phyloP scores from a whole-genome alignment of 2,329 filamentous ascomycete species.

The Botrytis deweyae region DNA sequence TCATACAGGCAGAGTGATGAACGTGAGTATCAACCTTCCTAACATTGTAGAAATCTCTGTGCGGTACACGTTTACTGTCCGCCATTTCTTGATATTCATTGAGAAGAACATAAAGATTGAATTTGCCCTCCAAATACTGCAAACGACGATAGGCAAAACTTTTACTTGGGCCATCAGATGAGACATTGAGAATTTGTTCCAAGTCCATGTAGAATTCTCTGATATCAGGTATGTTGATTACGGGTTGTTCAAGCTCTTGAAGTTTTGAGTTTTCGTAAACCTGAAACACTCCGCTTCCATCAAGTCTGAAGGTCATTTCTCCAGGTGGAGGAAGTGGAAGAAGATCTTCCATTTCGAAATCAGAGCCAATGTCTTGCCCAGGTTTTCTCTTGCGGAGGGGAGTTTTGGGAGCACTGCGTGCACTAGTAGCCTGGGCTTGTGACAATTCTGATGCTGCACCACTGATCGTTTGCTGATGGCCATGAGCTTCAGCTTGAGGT shows the following conservation, averaged over 20 bases:
- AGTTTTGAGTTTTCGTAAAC: constrained; percentile 74
- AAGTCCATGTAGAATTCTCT: constrained; percentile 96
- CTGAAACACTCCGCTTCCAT: constrained; percentile 85
- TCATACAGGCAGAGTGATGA: constrained; percentile 99
- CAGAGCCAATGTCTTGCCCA: constrained; percentile 85
- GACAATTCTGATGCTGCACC: constrained; percentile 2
- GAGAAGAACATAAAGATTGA: constrained; percentile 87
- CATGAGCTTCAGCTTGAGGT: constrained; percentile 35
- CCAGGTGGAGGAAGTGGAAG: constrained; percentile 70
- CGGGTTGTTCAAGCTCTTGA: constrained; percentile 62
- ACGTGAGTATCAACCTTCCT: constrained; percentile 98
- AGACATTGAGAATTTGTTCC: constrained; percentile 82
- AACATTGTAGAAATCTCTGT: constrained; percentile 98
- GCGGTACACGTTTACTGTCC: constrained; percentile 95
- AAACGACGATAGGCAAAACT: constrained; percentile 94
- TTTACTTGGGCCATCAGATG: constrained; percentile 92
- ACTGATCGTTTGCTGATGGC: constrained; percentile 22
- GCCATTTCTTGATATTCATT: constrained; percentile 98
- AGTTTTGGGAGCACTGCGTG: constrained; percentile 45
- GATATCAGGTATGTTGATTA: constrained; percentile 83
- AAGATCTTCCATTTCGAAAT: constrained; percentile 80
- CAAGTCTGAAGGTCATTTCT: constrained; percentile 72
- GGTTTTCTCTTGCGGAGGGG: constrained; percentile 71
- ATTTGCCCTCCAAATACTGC: constrained; percentile 95
- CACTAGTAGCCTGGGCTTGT: constrained; percentile 37